Evolutionary conservation across 208 protist genomes (phyloP).

Genomic region (Trichomonas tenax): DNA sequence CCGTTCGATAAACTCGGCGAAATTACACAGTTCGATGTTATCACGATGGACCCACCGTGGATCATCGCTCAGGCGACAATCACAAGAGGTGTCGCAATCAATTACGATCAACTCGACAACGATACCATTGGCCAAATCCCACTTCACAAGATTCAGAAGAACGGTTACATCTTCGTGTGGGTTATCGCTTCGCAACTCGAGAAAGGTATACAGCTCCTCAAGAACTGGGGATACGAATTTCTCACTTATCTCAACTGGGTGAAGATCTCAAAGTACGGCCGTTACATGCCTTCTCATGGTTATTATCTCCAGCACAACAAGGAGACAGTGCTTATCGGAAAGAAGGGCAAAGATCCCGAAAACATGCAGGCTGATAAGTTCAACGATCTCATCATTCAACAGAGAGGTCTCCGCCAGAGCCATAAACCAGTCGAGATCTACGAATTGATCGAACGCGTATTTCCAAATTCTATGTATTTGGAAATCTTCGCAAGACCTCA

Average conservation of each 20-base stretch:
- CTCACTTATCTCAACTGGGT: neutral
- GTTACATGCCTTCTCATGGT: neutral
- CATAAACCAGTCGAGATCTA: conserved; percentile 4
- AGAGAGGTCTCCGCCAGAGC: neutral
- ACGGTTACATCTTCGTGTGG: conserved; percentile 7
- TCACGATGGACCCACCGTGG: conserved; percentile 21
- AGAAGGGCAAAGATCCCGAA: neutral
- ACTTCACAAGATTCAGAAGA: neutral
- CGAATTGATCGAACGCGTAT: neutral
- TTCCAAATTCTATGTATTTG: neutral
- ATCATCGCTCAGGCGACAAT: neutral
- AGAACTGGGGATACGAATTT: conserved; percentile 5
- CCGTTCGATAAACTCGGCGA: neutral
- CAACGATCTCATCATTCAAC: neutral
- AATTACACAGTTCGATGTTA: conserved; percentile 7
- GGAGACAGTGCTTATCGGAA: neutral
- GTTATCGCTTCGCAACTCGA: neutral
- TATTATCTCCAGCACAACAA: conserved; percentile 22
- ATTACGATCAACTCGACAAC: neutral
- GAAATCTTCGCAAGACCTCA: conserved; percentile 6
- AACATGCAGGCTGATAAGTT: neutral
- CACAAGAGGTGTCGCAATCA: neutral
- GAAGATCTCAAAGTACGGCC: neutral
- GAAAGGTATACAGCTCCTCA: neutral
- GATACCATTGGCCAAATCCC: neutral